Percentiles rank a stretch among this genome's conserved stretches.
Evolutionary conservation across 305 asterid species (phyloP).

Genomic region (Fraxinus velutina): DNA sequence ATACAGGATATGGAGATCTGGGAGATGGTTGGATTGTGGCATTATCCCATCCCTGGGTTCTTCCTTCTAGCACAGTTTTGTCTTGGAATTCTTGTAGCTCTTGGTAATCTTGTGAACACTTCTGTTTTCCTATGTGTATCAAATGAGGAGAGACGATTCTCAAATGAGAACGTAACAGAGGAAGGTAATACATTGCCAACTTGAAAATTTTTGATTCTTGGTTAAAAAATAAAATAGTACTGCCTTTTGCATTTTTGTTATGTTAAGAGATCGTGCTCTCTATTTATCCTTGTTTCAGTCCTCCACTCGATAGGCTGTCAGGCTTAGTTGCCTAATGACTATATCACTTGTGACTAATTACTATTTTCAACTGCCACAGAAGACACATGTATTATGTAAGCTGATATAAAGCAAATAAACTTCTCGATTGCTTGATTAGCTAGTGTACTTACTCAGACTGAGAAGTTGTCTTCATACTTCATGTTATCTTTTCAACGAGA

Average conservation of each 20-base stretch:
- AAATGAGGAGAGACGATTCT: conserved; percentile 64
- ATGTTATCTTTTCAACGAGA: conserved; percentile 3
- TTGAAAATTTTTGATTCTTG: conserved; percentile 7
- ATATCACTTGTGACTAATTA: conserved; percentile 6
- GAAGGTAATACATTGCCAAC: conserved; percentile 52
- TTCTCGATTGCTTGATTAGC: not conserved
- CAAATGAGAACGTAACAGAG: conserved; percentile 50
- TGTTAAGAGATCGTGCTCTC: conserved; percentile 12
- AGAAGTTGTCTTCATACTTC: not conserved
- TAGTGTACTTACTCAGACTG: not conserved
- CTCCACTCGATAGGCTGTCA: not conserved
- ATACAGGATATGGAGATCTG: conserved; percentile 95
- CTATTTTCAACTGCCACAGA: not conserved
- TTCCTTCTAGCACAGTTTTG: conserved; percentile 93
- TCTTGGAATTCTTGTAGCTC: conserved; percentile 96
- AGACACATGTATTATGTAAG: not conserved
- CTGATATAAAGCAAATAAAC: not conserved
- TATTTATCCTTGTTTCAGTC: conserved; percentile 12
- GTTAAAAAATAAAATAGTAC: conserved; percentile 6
- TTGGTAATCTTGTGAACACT: conserved; percentile 91
- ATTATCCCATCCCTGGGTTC: conserved; percentile 95
- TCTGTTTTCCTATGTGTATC: conserved; percentile 79
- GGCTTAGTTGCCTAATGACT: conserved; percentile 9
- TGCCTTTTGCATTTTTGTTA: conserved; percentile 22
- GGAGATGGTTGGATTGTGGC: conserved; percentile 99